Base-by-base conservation (phyloP, 345 rosid species). In the Capsella bursapastoris region DNA sequence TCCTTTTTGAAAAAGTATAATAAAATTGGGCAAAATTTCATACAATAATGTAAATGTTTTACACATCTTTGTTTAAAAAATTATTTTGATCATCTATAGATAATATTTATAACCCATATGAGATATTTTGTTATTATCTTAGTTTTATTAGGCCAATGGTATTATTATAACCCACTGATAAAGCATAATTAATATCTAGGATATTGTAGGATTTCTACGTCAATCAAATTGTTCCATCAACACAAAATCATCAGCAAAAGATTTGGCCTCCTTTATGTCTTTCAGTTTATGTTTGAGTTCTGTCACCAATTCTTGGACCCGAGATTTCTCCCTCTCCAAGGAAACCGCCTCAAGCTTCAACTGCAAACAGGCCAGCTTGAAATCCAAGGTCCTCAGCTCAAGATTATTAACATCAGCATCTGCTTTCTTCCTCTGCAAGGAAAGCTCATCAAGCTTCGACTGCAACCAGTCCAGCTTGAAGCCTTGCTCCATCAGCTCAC, bases 241-340 rank as follows among this genome's bases (percentile, higher is more conserved):
- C 57, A 64, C n/a, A 64, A 73, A 73, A 3, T 34, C 77, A 73
- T 64, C 70, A 22, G 7, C 64, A 22, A 4, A 64, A n/a, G 64
- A 44, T 55, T 56, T 55, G 16, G 44, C 15, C 71, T 51, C 37
- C 0, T 32, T 29, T 16, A 48, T 32, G 44, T 65, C 45, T 5
- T 22, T 0, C 25, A 48, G 57, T 65, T 48, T 40, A 32, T 11
- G 29, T 45, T 6, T 64, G 68, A 64, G 16, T 9, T 31, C 29
- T 13, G 31, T n/a, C 9, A 65, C 73, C 1, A 56, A 5, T 16
- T 43, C 2, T 7, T 68, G 8, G 53, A 41, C 5, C 29, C 38
- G 35, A 64, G 47, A 0, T n/a, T 47, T 47, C 9, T n/a, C 7
- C 51, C 9, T n/a, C 51, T 47, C 18, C 50, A 45, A 45, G 18